Base-by-base conservation (phyloP, 495 filamentous ascomycete genomes). In the Usnea hakonensis region DNA sequence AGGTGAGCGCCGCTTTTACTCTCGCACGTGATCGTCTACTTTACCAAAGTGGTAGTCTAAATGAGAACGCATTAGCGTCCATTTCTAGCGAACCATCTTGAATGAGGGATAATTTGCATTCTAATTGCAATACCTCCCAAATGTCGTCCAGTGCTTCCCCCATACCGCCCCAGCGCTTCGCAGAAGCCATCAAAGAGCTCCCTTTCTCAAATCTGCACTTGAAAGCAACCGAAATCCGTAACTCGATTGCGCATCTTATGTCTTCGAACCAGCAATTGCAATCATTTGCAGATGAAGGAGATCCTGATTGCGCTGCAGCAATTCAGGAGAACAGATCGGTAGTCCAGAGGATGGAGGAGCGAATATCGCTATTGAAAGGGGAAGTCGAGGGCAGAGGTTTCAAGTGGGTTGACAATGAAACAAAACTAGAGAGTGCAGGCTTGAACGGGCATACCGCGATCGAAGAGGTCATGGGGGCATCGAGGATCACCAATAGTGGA, bases 141-240 rank as follows among this genome's bases (percentile, higher is more conserved):
- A 77, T 78, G 75, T 82, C 84, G 52, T 68, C 79, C 32, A 74
- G 75, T 59, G 32, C 81, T 19, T 67, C 68, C 30, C 86, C 87
- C 38, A 89, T 90, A 62, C 67, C 85, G 54, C 73, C 85, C 30
- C 68, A 78, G 36, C 78, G 77, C 67, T 90, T 91, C 78, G 84
- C 88, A 64, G 77, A 79, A 70, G 91, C 91, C 17, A 80, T 96
- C 63, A 73, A 79, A 66, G 83, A 86, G 65, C 85, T 96, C 32
- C 81, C 89, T 41, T 74, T 92, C 68, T 80, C 81, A 61, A 76
- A 79, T 46, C 81, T 96, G 46, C 87, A 91, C 76, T 75, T 83
- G 73, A 96, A 96, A 79, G 85, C 85, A 65, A 80, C 84, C 65
- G 91, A 96, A 71, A 78, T 96, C 44, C 85, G 82, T 70, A 95